Conservation (phyloP, 169 alveolate species). For the Plasmodium gonderi region DNA sequence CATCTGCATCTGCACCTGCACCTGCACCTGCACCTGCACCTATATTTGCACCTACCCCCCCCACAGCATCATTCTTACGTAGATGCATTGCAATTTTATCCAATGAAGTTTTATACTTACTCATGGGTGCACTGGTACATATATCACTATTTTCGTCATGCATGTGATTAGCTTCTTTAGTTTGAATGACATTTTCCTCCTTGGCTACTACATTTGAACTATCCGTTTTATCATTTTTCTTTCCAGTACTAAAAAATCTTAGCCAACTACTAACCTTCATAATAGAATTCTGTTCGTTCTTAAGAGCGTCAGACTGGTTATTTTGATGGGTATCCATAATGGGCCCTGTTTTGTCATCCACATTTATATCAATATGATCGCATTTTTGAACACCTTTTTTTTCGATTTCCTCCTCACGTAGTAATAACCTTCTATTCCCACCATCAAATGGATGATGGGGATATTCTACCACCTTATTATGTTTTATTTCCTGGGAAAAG, state of each 20-base stretch:
- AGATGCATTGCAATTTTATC: too few species aligned
- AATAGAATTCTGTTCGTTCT: background rate
- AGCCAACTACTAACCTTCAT: constrained; percentile 13
- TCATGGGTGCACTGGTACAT: too few species aligned
- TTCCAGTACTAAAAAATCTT: background rate
- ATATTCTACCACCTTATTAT: too few species aligned
- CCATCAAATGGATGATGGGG: background rate
- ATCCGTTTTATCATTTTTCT: background rate
- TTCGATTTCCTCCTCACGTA: background rate
- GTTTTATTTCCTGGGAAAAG: background rate
- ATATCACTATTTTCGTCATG: background rate
- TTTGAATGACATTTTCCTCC: background rate
- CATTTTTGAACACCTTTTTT: too few species aligned
- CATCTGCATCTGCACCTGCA: background rate
- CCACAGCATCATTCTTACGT: too few species aligned
- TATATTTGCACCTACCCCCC: background rate
- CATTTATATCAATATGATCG: background rate
- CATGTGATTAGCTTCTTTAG: background rate
- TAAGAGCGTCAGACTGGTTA: background rate
- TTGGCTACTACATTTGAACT: background rate
- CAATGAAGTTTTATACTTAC: too few species aligned
- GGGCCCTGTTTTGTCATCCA: too few species aligned
- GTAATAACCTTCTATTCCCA: background rate
- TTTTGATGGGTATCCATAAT: too few species aligned
- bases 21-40: background rate